phyloP scores from a whole-genome alignment of 768 basidiomycete genomes.

The Paxillus ammoniavirescens region DNA sequence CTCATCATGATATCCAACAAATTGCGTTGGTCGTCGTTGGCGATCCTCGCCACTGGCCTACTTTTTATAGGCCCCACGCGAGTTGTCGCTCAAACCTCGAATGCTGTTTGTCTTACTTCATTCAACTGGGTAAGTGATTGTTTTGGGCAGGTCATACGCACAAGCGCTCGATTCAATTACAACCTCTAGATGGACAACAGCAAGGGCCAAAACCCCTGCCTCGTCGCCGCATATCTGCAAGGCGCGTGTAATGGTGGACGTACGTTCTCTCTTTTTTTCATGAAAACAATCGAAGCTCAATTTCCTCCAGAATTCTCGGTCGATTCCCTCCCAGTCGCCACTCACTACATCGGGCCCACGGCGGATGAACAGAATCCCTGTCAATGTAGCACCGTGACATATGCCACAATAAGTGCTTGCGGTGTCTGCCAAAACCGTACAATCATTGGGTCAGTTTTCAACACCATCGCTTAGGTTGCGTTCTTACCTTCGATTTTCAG shows the following conservation, averaged over 20 bases:
- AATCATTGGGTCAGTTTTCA: slow-evolving; percentile 32
- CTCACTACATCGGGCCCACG: slow-evolving; percentile 34
- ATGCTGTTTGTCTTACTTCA: slow-evolving; percentile 17
- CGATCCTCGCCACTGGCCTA: slow-evolving; percentile 14
- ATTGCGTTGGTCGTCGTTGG: slow-evolving; percentile 14
- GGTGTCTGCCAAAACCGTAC: slow-evolving; percentile 51
- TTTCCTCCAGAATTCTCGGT: slow-evolving; percentile 37
- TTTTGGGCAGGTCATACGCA: too few species aligned
- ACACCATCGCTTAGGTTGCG: neutral
- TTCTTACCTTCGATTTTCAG: slow-evolving; percentile 26
- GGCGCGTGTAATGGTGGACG: slow-evolving; percentile 42
- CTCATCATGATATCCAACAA: slow-evolving; percentile 8
- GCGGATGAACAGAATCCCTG: slow-evolving; percentile 33
- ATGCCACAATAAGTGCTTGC: slow-evolving; percentile 57
- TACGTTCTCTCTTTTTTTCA: slow-evolving; percentile 27
- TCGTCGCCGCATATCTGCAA: slow-evolving; percentile 42
- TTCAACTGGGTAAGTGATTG: slow-evolving; percentile 27
- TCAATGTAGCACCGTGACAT: slow-evolving; percentile 56
- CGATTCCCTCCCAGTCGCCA: slow-evolving; percentile 35
- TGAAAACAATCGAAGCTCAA: slow-evolving; percentile 6
- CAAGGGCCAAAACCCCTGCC: slow-evolving; percentile 46
- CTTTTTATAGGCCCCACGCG: slow-evolving; percentile 16
- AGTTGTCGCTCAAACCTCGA: slow-evolving; percentile 22
- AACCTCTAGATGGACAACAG: slow-evolving; percentile 38
- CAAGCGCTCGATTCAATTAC: neutral